Evolutionary conservation across 2,329 filamentous ascomycete species (phyloP).

Genomic region (Passalora sequoiae): DNA sequence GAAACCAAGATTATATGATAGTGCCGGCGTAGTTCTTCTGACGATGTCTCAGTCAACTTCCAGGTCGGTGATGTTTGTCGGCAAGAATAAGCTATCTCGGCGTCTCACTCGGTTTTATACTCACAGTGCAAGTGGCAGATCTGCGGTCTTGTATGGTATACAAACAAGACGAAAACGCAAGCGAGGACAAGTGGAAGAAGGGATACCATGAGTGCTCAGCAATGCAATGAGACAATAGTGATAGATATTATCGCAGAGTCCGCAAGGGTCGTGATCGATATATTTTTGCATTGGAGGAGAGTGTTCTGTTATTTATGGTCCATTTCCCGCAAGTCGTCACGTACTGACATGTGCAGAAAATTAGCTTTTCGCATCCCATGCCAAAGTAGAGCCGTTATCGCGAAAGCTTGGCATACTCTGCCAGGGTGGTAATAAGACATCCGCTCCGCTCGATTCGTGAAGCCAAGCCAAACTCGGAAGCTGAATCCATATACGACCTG

Average conservation of each 20-base stretch:
- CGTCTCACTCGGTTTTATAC: not conserved
- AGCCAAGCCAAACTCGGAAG: not conserved
- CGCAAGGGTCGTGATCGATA: not conserved
- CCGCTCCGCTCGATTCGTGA: constrained; percentile 4
- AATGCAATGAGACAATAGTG: not conserved
- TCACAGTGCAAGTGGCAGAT: not conserved
- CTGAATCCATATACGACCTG: not conserved
- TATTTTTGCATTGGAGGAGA: no score
- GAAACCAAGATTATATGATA: no score
- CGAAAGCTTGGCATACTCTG: not conserved
- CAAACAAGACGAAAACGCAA: not conserved
- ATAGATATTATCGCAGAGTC: no score
- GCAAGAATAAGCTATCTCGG: no score
- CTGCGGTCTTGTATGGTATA: not conserved
- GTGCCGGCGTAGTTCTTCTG: no score
- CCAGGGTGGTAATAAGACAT: no score
- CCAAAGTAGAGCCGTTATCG: not conserved
- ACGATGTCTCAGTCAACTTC: no score
- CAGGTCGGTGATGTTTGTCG: no score
- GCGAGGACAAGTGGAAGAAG: constrained; percentile 4
- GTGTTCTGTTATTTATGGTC: not conserved
- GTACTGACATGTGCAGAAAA: no score
- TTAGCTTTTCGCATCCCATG: constrained; percentile 1
- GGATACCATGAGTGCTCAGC: not conserved
- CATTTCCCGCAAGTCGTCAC: no score